Percentiles rank a stretch among this genome's conserved stretches.
These are phyloP conservation scores for Eutypa lata DNA, from an alignment of 2,329 filamentous ascomycete species.

Conservation along the genomic window DNA sequence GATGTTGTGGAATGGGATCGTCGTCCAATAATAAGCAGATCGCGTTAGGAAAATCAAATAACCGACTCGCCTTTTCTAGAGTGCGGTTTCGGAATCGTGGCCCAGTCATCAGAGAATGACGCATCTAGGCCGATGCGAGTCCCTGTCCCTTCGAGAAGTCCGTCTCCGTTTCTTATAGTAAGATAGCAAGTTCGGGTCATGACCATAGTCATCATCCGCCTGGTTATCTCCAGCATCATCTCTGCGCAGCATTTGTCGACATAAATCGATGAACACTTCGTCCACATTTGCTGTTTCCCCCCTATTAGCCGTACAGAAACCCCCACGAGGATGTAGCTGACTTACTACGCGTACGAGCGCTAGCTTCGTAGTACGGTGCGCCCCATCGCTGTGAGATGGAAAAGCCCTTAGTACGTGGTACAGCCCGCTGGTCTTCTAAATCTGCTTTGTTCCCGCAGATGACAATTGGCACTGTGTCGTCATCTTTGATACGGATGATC, in stretches of 20 bases:
- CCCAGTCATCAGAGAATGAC: constrained; percentile 37
- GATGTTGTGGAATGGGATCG: not conserved
- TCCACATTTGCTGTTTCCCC: constrained; percentile 68
- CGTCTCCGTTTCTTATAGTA: constrained; percentile 31
- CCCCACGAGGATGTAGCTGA: constrained; percentile 8
- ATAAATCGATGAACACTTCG: constrained; percentile 83
- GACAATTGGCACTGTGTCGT: constrained; percentile 80
- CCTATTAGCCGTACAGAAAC: constrained; percentile 6
- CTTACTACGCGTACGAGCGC: constrained; percentile 70
- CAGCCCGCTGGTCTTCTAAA: constrained; percentile 78
- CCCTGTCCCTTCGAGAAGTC: constrained; percentile 25
- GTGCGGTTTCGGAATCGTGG: not conserved
- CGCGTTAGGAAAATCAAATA: not conserved
- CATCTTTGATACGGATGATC: constrained; percentile 87
- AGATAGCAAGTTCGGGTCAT: constrained; percentile 31
- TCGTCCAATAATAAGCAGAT: not conserved
- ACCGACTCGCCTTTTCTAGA: not conserved
- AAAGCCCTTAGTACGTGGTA: constrained; percentile 77
- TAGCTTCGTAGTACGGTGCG: constrained; percentile 88
- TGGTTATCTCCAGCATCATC: constrained; percentile 52
- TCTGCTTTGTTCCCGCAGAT: constrained; percentile 92
- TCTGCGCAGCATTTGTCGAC: constrained; percentile 76
- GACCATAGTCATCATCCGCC: constrained; percentile 40
- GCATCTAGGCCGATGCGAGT: constrained; percentile 35
- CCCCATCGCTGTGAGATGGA: constrained; percentile 84